Evolutionary conservation across 2,329 filamentous ascomycete species (phyloP).

Genomic region (Amauroascus niger): DNA sequence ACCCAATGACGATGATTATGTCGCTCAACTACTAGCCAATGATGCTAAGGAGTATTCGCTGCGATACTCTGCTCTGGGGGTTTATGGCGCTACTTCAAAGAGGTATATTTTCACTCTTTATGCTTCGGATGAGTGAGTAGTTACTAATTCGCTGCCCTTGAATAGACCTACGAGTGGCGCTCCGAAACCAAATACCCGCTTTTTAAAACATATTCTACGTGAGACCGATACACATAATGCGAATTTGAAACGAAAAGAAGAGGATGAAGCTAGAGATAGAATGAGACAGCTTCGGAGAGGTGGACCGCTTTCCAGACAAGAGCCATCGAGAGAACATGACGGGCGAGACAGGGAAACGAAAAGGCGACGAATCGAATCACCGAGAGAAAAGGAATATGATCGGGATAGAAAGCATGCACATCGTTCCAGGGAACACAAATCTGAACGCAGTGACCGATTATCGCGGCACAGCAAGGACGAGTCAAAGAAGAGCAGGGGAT

Average conservation of each 20-base stretch:
- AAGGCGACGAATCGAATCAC: slow-evolving; percentile 20
- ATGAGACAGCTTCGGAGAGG: slow-evolving; percentile 50
- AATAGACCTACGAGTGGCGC: slow-evolving; percentile 53
- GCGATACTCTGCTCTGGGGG: slow-evolving; percentile 64
- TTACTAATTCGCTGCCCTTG: not conserved
- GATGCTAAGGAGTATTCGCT: slow-evolving; percentile 67
- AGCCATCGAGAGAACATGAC: slow-evolving; percentile 14
- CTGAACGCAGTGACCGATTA: not conserved
- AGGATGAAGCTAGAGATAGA: slow-evolving; percentile 63
- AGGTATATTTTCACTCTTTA: slow-evolving; percentile 34
- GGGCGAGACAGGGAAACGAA: slow-evolving; percentile 9
- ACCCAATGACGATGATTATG: slow-evolving; percentile 56
- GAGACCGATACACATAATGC: slow-evolving; percentile 85
- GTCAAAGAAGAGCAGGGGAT: not conserved
- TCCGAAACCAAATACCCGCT: slow-evolving; percentile 84
- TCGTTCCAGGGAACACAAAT: slow-evolving; percentile 19
- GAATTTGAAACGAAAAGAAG: slow-evolving; percentile 72
- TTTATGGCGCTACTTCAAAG: slow-evolving; percentile 55
- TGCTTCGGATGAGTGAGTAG: not conserved
- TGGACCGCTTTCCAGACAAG: slow-evolving; percentile 33
- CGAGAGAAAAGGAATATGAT: slow-evolving; percentile 18
- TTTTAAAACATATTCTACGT: slow-evolving; percentile 77
- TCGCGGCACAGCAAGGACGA: not conserved
- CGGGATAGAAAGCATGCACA: slow-evolving; percentile 20
- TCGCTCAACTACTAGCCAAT: slow-evolving; percentile 66